These are phyloP conservation scores for Raffaelea deltoideospora DNA, from an alignment of 2,329 filamentous ascomycete species.

Conservation along the genomic window DNA sequence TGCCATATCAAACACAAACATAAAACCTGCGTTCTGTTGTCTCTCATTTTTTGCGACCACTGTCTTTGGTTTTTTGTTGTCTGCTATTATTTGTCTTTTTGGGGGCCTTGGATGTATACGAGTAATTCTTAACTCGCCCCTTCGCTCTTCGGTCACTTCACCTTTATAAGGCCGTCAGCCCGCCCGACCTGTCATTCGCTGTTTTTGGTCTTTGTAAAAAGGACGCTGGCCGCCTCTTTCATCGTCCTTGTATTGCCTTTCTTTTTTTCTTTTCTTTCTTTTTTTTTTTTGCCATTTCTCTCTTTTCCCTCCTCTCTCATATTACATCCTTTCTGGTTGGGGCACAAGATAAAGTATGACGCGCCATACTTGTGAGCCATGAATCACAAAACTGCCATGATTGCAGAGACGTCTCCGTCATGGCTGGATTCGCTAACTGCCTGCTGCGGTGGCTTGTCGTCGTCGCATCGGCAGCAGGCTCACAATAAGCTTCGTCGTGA, in stretches of 20 bases:
- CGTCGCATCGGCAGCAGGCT: background rate
- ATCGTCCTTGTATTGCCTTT: background rate
- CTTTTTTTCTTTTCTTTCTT: background rate
- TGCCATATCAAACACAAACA: background rate
- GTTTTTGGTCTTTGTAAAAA: too few relatives aligned
- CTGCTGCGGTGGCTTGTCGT: constrained; percentile 24
- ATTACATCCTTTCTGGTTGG: background rate
- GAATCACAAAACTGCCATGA: too few relatives aligned
- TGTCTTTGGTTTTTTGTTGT: background rate
- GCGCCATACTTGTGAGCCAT: too few relatives aligned
- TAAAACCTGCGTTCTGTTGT: background rate
- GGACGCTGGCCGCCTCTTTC: too few relatives aligned
- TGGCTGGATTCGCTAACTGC: constrained; percentile 30
- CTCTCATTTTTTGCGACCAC: background rate
- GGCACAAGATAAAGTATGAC: too few relatives aligned
- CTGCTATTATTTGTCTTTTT: background rate
- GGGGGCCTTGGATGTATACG: too few relatives aligned
- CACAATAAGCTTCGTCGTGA: background rate
- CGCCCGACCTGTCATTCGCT: too few relatives aligned
- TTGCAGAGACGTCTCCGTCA: constrained; percentile 25
- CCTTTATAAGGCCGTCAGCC: too few relatives aligned
- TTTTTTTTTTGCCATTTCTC: background rate
- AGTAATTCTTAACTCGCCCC: too few relatives aligned
- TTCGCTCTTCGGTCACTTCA: background rate
- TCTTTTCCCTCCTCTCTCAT: background rate